Evolutionary conservation across 2,329 filamentous ascomycete species (phyloP), one percentile per base, ranked within the genome.

Genomic region (Myrmaecium sp.): DNA sequence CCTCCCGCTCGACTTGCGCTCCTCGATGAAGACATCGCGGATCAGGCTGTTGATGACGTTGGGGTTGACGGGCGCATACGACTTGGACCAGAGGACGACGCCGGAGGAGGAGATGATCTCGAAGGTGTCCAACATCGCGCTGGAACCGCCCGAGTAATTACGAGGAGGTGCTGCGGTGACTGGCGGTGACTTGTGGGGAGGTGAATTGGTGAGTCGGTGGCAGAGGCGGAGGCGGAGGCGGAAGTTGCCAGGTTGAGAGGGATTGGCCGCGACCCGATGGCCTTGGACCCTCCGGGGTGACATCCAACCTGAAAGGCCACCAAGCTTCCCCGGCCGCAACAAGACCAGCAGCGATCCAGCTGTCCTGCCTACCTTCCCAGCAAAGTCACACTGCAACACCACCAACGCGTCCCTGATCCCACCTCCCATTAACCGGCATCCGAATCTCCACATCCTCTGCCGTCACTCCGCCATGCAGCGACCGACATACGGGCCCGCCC

Each of bases 41-140:
- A 98, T 94, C 52, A 98, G 75, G 60, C 71, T 78, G 62, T 98
- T 94, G 61, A 98, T 74, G 37, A 94, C 64, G 41, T 77, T 73
- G 22, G 79, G 69, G 48, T 73, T 83, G 46, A 92, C 72, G 2
- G 76, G 66, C 29, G 75, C 72, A 51, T 86, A 93, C 14, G 73
- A 76, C 49, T 79, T 76, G 34, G 86, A 94, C 89, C 89, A 98
- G 29, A 98, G 69, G 31, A 98, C 89, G 35, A 98, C 84, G 30
- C 89, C 89, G 3, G 84, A 92, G 19, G 86, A 92, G 33, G 86
- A 94, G 34, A 98, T 57, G 38, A 98, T 89, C 55, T 98, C 86
- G 52, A 98, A 98, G 10, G 80, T 77, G 60, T 98, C 89, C 56
- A 98, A 60, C 86, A 95, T 95, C 29, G 31, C 30, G 32, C 19